phyloP scores from a whole-genome alignment of 495 filamentous ascomycete genomes.

The Tetracladium setigerum region DNA sequence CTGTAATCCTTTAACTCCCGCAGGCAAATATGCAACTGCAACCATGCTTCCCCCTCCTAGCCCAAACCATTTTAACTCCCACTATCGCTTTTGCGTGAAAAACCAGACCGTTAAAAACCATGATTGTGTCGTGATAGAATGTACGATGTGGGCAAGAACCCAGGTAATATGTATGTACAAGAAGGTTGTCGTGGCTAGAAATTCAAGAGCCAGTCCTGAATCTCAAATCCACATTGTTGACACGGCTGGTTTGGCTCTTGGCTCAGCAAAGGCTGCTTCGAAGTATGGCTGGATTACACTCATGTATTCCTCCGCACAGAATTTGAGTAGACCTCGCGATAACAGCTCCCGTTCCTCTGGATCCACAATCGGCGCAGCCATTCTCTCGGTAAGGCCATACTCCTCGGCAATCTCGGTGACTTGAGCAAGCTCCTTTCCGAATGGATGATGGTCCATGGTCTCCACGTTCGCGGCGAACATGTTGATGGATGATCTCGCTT shows the following conservation, averaged over 20 bases:
- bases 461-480: constrained; percentile 19
- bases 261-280: constrained; percentile 31
- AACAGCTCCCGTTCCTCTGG: constrained; percentile 63
- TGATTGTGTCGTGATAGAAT: neutral
- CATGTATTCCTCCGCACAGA: constrained; percentile 76
- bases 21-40: too few relatives aligned
- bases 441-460: constrained; percentile 33
- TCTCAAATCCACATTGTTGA: constrained; percentile 23
- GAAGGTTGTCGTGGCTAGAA: neutral
- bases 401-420: constrained; percentile 82
- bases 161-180: constrained; percentile 1
- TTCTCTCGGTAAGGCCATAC: constrained; percentile 50
- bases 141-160: constrained; percentile 3
- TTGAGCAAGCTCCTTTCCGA: constrained; percentile 67
- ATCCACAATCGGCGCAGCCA: constrained; percentile 48
- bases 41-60: too few relatives aligned
- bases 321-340: constrained; percentile 61
- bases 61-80: constrained; percentile 1
- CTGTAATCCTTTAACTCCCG: too few relatives aligned
- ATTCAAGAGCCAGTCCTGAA: constrained; percentile 13
- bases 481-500: constrained; percentile 18
- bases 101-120: neutral
- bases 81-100: neutral
- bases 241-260: constrained; percentile 11
- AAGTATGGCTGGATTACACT: constrained; percentile 70